A percentile compares a stretch with the other conserved stretches of the same genome.
Evolutionary conservation across 371 early-diverging fungal genomes (phyloP).

Genomic region (Smittium mucronatum): DNA sequence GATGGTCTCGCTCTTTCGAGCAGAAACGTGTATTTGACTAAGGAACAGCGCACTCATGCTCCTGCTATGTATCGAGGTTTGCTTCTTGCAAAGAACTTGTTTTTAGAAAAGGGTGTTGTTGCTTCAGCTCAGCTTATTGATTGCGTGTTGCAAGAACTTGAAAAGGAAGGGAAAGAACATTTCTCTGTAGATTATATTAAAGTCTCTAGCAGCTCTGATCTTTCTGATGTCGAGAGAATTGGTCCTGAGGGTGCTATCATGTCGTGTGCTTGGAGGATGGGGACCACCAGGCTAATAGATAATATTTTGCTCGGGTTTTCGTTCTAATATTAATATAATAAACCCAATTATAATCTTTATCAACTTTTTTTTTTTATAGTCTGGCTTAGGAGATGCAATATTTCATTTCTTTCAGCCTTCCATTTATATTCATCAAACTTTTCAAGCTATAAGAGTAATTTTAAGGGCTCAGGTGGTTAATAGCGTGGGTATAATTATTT

Average conservation of each 20-base stretch:
- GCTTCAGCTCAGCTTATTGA: constrained; percentile 39
- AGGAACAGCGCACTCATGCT: constrained; percentile 54
- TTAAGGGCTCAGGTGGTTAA: no score
- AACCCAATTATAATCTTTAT: no score
- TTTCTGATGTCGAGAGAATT: constrained; percentile 46
- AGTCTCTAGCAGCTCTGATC: constrained; percentile 52
- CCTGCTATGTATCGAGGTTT: constrained; percentile 65
- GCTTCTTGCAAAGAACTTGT: constrained; percentile 26
- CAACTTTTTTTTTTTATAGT: no score
- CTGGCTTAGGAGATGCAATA: no score
- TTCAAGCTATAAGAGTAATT: no score
- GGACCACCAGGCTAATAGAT: constrained; percentile 86
- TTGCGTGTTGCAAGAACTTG: constrained; percentile 33
- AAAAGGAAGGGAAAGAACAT: constrained; percentile 18
- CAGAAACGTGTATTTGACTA: constrained; percentile 72
- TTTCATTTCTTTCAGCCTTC: no score
- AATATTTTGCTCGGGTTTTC: constrained; percentile 56
- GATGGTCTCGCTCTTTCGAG: constrained; percentile 86
- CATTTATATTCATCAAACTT: no score
- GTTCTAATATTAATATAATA: no score
- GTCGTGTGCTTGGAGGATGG: constrained; percentile 77
- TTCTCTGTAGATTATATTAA: constrained; percentile 73
- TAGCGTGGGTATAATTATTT: no score
- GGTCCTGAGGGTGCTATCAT: constrained; percentile 56
- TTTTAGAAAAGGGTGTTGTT: constrained; percentile 28